A percentile compares a stretch with the other conserved stretches of the same genome.
These are phyloP conservation scores for Blastosporella zonata DNA, from an alignment of 1,284 basidiomycete species.

Conservation along the genomic window DNA sequence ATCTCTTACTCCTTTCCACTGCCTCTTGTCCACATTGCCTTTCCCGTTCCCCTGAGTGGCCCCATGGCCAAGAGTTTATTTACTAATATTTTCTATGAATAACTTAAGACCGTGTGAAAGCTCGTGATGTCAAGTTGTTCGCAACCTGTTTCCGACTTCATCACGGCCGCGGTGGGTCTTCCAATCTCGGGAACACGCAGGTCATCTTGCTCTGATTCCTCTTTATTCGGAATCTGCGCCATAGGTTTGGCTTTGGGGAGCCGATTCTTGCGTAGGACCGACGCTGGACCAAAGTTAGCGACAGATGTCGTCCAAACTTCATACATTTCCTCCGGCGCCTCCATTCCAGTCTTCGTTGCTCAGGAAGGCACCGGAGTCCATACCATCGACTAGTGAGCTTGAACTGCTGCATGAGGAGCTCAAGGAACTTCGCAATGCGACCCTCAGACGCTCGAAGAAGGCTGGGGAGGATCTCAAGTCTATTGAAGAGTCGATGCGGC, in stretches of 20 bases:
- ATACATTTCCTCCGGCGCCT: slow-evolving; percentile 41
- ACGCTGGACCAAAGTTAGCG: slow-evolving; percentile 4
- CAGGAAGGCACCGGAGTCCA: slow-evolving; percentile 56
- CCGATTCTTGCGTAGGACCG: slow-evolving; percentile 4
- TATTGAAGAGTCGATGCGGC: slow-evolving; percentile 66
- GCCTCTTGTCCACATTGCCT: too few relatives aligned
- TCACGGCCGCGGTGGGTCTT: slow-evolving; percentile 24
- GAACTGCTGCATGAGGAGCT: slow-evolving; percentile 63
- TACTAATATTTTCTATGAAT: slow-evolving; percentile 18
- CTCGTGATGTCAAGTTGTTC: slow-evolving; percentile 31
- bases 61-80: neutral
- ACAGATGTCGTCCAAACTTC: slow-evolving; percentile 50
- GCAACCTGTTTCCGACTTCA: slow-evolving; percentile 35
- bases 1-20: too few relatives aligned
- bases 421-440: slow-evolving; percentile 47
- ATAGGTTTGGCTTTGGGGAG: slow-evolving; percentile 6
- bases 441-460: slow-evolving; percentile 61
- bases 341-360: slow-evolving; percentile 53
- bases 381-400: slow-evolving; percentile 73
- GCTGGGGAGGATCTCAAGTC: slow-evolving; percentile 65
- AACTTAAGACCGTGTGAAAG: slow-evolving; percentile 14
- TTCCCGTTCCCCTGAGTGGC: too few relatives aligned
- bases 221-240: slow-evolving; percentile 14
- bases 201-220: slow-evolving; percentile 14
- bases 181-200: slow-evolving; percentile 19